phyloP scores from a whole-genome alignment of 2,329 filamentous ascomycete genomes.

The Herpotrichia juniperi region DNA sequence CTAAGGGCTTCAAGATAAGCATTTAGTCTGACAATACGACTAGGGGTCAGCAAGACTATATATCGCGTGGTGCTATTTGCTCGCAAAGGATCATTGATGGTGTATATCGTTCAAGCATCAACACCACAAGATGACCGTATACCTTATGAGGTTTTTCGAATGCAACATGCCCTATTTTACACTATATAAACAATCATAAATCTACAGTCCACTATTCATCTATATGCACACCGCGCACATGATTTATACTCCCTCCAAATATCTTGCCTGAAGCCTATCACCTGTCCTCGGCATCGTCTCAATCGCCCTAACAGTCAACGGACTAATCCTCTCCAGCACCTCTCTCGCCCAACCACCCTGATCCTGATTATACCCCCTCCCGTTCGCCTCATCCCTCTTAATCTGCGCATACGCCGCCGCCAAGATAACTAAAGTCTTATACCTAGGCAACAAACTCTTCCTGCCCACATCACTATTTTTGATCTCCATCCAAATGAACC shows the following conservation, averaged over 20 bases:
- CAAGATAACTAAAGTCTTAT: conserved; percentile 51
- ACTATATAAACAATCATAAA: not conserved
- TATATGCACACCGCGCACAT: too few relatives aligned
- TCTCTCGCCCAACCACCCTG: conserved; percentile 26
- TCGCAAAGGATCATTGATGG: too few relatives aligned
- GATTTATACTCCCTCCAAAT: conserved; percentile 21
- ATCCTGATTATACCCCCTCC: conserved; percentile 28
- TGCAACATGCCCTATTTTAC: not conserved
- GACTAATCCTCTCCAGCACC: conserved; percentile 43
- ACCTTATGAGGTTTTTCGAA: too few relatives aligned
- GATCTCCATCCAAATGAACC: conserved; percentile 37
- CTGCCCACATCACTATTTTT: conserved; percentile 31
- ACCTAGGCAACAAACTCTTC: conserved; percentile 44
- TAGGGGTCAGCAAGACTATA: too few relatives aligned
- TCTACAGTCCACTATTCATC: too few relatives aligned
- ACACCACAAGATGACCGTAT: too few relatives aligned
- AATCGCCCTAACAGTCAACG: conserved; percentile 49
- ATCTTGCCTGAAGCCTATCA: conserved; percentile 38
- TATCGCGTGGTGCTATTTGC: too few relatives aligned
- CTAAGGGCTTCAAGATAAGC: too few relatives aligned
- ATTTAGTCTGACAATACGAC: too few relatives aligned
- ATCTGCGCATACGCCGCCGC: conserved; percentile 45
- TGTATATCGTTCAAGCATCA: too few relatives aligned
- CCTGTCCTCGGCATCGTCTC: conserved; percentile 50
- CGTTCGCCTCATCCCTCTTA: conserved; percentile 40